Evolutionary conservation across 805 yeast species (phyloP), one percentile per base, ranked within the genome.

Genomic region (Torulaspora gathmanii): DNA sequence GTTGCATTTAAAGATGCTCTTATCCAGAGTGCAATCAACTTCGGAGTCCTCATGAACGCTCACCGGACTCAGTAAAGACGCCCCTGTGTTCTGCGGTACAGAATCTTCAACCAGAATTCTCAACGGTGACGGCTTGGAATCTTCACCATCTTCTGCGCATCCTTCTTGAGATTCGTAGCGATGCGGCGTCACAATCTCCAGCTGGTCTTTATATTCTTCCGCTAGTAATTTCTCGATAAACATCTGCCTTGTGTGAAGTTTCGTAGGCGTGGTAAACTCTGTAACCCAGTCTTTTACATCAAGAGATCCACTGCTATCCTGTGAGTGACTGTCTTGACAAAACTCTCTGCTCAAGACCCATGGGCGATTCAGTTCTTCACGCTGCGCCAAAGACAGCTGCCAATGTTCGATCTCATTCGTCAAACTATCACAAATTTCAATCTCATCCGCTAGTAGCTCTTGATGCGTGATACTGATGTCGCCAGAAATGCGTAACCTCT

Each of bases 341-440:
- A 43, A 13, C 26, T 36, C 33, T 13, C 19, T 27, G 13, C 45
- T 52, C 2, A 56, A 26, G 15, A 52, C 49, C 77, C 77, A 72
- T 0, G 73, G 71, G 1, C 49, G 50, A 4, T 37, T 36, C 23
- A 71, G 45, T 7, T 51, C 37, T 7, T 51, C 42, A 34, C 70
- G 54, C 16, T 50, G 44, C 6, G 50, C 31, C 28, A 70, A 26
- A 0, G 66, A 57, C 5, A 37, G 42, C 22, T 49, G 49, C 75
- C 77, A 72, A 60, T 70, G 70, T 7, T 54, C 49, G 7, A 70
- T 37, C 42, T 73, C 74, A 3, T 43, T 41, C 3, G 36, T 50
- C 8, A 71, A 26, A 11, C 58, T 58, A 4, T 47, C 42, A 10
- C 45, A 37, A n/a, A 62, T 41, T 31, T 50, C 57, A 2, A 68